Conservation (phyloP, 805 yeast species). For the Dipodascopsis uninucleata region DNA sequence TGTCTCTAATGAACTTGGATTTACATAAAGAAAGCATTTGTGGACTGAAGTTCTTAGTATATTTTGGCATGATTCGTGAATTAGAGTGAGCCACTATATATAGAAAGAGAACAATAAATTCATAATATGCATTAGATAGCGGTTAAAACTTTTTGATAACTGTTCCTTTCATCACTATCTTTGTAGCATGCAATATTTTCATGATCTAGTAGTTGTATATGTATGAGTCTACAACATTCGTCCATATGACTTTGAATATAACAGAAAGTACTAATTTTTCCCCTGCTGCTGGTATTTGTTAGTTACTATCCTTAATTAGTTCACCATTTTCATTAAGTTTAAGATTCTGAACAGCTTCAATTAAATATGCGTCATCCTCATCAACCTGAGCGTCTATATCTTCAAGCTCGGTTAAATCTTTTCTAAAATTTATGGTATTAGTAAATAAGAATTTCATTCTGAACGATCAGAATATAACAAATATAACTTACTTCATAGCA, state of each 20-base stretch:
- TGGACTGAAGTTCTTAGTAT: too few relatives aligned
- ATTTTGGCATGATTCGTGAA: too few relatives aligned
- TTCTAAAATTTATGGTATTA: conserved; percentile 7
- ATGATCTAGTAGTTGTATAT: neutral
- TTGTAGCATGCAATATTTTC: neutral
- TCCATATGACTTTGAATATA: neutral
- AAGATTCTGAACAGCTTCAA: conserved; percentile 23
- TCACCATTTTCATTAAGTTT: conserved; percentile 14
- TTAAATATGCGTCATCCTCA: conserved; percentile 15
- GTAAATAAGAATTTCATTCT: neutral
- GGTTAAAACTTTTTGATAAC: too few relatives aligned
- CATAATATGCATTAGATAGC: too few relatives aligned
- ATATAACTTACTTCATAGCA: conserved; percentile 71
- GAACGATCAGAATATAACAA: neutral
- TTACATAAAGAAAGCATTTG: too few relatives aligned
- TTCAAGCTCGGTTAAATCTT: conserved; percentile 13
- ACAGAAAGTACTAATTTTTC: neutral
- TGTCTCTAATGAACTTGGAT: too few relatives aligned
- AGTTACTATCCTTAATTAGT: too few relatives aligned
- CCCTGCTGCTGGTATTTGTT: too few relatives aligned
- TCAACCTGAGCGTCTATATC: conserved; percentile 18
- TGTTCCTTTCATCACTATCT: too few relatives aligned
- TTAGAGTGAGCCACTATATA: too few relatives aligned
- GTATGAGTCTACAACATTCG: neutral
- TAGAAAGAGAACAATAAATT: too few relatives aligned